Conservation (phyloP, 306 rosid genomes). For the Sindora glabra region DNA sequence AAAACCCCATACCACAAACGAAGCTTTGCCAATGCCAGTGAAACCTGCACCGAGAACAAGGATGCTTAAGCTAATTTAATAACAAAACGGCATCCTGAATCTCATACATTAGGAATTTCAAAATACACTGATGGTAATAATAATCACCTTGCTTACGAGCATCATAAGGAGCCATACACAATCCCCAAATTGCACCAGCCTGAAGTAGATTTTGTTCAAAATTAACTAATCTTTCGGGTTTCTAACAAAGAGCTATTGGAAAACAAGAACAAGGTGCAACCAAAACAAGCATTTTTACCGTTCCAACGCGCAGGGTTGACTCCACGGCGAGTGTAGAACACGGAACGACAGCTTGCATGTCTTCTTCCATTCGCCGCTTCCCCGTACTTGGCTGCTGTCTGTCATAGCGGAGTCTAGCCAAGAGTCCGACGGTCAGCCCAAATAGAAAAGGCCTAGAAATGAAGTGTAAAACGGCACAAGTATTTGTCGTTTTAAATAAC, state of each 20-base stretch:
- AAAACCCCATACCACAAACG: slow-evolving; percentile 51
- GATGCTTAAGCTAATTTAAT: neutral
- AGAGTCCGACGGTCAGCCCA: too few species aligned
- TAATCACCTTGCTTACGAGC: slow-evolving; percentile 52
- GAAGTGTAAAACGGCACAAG: too few species aligned
- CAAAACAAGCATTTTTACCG: slow-evolving; percentile 18
- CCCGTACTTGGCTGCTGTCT: neutral
- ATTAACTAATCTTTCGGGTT: neutral
- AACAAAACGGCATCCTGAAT: too few species aligned
- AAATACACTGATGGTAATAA: neutral
- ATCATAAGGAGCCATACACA: slow-evolving; percentile 66
- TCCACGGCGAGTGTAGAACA: slow-evolving; percentile 44
- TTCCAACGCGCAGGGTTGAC: slow-evolving; percentile 35
- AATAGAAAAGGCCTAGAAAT: too few species aligned
- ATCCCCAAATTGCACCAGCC: slow-evolving; percentile 92
- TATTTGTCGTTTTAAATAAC: too few species aligned
- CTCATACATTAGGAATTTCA: too few species aligned
- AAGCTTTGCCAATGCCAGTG: slow-evolving; percentile 45
- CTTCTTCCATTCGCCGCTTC: slow-evolving; percentile 28
- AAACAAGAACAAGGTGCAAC: neutral
- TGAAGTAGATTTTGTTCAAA: slow-evolving; percentile 27
- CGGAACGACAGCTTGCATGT: slow-evolving; percentile 28
- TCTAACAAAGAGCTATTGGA: neutral
- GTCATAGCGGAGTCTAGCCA: too few species aligned
- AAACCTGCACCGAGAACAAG: slow-evolving; percentile 39